Percentiles rank a stretch among this genome's conserved stretches.
Conservation (phyloP, 1,284 basidiomycete species). For the Ustilago hordei region DNA sequence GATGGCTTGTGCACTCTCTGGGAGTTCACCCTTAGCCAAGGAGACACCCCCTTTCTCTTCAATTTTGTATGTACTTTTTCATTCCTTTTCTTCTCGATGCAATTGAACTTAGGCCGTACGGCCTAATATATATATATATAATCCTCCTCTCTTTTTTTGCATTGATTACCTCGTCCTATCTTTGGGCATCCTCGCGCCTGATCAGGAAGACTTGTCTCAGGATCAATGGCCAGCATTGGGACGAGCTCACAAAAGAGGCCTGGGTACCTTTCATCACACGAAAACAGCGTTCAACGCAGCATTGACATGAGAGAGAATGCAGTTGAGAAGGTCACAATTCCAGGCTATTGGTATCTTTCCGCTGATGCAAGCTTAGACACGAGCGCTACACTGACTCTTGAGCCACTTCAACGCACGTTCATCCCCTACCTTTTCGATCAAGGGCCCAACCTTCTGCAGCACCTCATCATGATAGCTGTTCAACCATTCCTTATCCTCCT, state of each 20-base stretch:
- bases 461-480: conserved; percentile 86
- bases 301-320: not conserved
- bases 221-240: too few species aligned
- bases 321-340: not conserved
- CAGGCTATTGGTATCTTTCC: not conserved
- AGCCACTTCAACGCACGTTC: conserved; percentile 82
- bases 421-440: conserved; percentile 77
- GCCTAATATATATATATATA: too few species aligned
- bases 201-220: too few species aligned
- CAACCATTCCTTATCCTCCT: conserved; percentile 82
- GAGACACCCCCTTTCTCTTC: too few species aligned
- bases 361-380: conserved; percentile 13
- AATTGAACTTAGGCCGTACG: too few species aligned
- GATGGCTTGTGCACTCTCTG: too few species aligned
- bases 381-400: conserved; percentile 73
- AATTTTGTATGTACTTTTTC: too few species aligned
- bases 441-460: conserved; percentile 79
- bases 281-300: not conserved
- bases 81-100: too few species aligned
- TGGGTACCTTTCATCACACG: too few species aligned
- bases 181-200: too few species aligned
- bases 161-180: not conserved
- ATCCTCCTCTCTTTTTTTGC: not conserved
- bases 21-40: too few species aligned
- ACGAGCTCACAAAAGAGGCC: too few species aligned